Evolutionary conservation across 768 basidiomycete genomes (phyloP).

Genomic region (Infundibulicybe gibba): DNA sequence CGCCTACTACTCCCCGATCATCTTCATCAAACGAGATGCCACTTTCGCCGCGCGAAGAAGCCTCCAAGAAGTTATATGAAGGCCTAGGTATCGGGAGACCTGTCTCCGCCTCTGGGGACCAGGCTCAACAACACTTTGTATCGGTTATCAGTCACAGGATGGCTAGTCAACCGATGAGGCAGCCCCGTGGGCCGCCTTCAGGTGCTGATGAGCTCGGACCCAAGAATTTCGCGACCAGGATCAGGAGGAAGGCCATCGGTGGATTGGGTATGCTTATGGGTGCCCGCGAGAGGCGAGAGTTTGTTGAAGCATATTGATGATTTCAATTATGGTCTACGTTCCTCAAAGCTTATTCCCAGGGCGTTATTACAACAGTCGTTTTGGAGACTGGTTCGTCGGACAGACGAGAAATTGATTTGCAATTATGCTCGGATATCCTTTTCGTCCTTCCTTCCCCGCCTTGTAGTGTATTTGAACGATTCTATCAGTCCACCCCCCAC

Average conservation of each 20-base stretch:
- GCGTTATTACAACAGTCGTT: not conserved
- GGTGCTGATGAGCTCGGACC: slow-evolving; percentile 83
- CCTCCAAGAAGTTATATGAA: slow-evolving; percentile 82
- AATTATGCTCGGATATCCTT: slow-evolving; percentile 9
- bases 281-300: slow-evolving; percentile 76
- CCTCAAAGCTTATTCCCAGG: not conserved
- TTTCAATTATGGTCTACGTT: slow-evolving; percentile 2
- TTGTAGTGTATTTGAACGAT: not conserved
- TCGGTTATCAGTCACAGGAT: slow-evolving; percentile 51
- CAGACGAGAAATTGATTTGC: slow-evolving; percentile 8
- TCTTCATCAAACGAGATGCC: slow-evolving; percentile 58
- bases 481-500: slow-evolving; percentile 1
- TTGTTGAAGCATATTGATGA: slow-evolving; percentile 64
- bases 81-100: slow-evolving; percentile 84
- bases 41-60: slow-evolving; percentile 85
- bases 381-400: slow-evolving; percentile 2
- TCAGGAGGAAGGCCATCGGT: slow-evolving; percentile 81
- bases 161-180: slow-evolving; percentile 72
- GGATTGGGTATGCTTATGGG: slow-evolving; percentile 77
- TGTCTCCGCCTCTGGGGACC: slow-evolving; percentile 38
- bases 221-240: slow-evolving; percentile 85
- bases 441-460: slow-evolving; percentile 2
- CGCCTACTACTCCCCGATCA: slow-evolving; percentile 75
- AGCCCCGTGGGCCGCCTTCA: slow-evolving; percentile 85
- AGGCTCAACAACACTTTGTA: slow-evolving; percentile 31